Conservation (phyloP, 129 eudicot species). For the Heracleum sosnowskyi region DNA sequence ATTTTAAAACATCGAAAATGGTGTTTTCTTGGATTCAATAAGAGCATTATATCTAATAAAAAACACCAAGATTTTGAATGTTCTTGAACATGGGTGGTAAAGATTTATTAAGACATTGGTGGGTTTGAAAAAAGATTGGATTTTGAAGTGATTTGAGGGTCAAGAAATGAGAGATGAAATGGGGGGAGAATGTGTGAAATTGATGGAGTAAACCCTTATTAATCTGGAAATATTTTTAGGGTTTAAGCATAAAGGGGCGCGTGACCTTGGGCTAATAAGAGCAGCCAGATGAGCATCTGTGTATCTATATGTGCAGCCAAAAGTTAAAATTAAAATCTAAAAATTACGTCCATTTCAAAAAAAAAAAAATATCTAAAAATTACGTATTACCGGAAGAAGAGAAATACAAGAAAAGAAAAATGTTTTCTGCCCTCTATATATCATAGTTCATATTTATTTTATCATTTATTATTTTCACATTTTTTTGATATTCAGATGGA, state of each 20-base stretch:
- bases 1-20: constrained; percentile 10
- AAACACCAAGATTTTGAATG: neutral
- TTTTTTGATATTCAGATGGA: too few species aligned
- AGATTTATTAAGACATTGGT: neutral
- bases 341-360: too few species aligned
- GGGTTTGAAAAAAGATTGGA: neutral
- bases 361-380: too few species aligned
- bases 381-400: too few species aligned
- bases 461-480: too few species aligned
- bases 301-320: neutral
- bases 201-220: neutral
- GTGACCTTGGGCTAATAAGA: neutral
- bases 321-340: too few species aligned
- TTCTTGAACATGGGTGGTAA: neutral
- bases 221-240: neutral
- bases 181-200: neutral
- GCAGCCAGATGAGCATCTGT: neutral
- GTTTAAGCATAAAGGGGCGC: neutral
- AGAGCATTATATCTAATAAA: constrained; percentile 45
- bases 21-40: constrained; percentile 28
- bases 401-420: too few species aligned
- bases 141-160: neutral
- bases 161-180: neutral
- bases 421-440: too few species aligned
- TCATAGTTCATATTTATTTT: too few species aligned